These are phyloP conservation scores for Pyricularia sp. DNA, from an alignment of 2,329 filamentous ascomycete genomes.

Conservation along the genomic window DNA sequence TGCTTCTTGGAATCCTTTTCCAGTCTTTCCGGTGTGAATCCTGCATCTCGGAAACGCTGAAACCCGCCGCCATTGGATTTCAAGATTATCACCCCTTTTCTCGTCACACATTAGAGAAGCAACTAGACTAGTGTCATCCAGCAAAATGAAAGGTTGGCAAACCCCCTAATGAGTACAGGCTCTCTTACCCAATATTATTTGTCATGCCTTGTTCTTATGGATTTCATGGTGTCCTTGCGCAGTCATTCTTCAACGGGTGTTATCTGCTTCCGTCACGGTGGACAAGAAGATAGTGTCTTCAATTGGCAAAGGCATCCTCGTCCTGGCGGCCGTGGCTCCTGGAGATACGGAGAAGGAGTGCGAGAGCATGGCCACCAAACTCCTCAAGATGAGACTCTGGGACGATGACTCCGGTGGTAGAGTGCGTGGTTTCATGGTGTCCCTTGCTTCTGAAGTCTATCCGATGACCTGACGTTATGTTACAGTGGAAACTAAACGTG, in stretches of 20 bases:
- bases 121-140: background rate
- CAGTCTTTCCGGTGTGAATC: background rate
- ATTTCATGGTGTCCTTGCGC: conserved; percentile 9
- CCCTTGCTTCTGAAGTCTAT: conserved; percentile 4
- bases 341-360: conserved; percentile 86
- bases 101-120: background rate
- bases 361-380: conserved; percentile 72
- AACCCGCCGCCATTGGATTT: background rate
- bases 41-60: background rate
- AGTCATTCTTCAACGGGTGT: conserved; percentile 90
- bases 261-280: conserved; percentile 92
- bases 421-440: conserved; percentile 30
- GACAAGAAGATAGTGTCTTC: conserved; percentile 83
- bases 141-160: conserved; percentile 14
- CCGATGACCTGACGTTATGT: conserved; percentile 12
- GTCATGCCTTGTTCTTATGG: conserved; percentile 6
- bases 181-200: background rate
- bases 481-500: conserved; percentile 82
- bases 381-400: conserved; percentile 88
- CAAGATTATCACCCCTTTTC: background rate
- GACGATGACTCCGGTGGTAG: conserved; percentile 65
- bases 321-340: conserved; percentile 84
- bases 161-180: background rate
- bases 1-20: background rate
- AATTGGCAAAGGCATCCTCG: conserved; percentile 81